Evolutionary conservation across 805 yeast genomes (phyloP), one percentile per base, ranked within the genome.

Genomic region (Sugiyamaella marilandica): DNA sequence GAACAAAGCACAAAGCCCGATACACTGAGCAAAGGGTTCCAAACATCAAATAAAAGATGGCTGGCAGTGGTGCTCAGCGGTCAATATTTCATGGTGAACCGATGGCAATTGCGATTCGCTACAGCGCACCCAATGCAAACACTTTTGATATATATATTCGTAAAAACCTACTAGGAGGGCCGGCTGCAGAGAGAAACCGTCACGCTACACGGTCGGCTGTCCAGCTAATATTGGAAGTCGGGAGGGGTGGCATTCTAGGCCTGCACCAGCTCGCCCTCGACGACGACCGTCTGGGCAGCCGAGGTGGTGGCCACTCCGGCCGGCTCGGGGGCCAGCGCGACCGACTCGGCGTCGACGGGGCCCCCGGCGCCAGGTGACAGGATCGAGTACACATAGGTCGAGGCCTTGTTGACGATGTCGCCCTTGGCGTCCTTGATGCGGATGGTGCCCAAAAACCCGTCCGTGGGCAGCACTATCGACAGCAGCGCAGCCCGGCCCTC

Each of bases 401-500:
- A 26, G 19, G 47, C 33, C 13, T 29, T 24, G 14, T 11, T 13
- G 24, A 43, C 16, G 21, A 43, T 10, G 14, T 43, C 47, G 18
- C 47, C 35, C n/a, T 19, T 29, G 18, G 16, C 19, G 16, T 14
- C 24, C 13, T 14, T 19, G 21, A 14, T 39, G 13, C 24, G 13
- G 9, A 39, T 39, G 43, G 16, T 13, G 18, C 39, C 39, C 31
- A 44, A 36, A 16, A 21, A 21, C 11, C 47, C 47, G 16, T 44
- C 35, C 16, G 14, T 18, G n/a, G 47, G 35, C 31, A 26, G 24
- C 11, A 44, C 33, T 5, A 44, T n/a, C 24, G 47, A 44, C 35
- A 11, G 14, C 11, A 44, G 14, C 13, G 35, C 47, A 5, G 47
- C n/a, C 19, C 10, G 43, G 16, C 32, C 29, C 14, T 53, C 54